Conservation (phyloP, 495 filamentous ascomycete genomes). For the Apodospora peruviana region DNA sequence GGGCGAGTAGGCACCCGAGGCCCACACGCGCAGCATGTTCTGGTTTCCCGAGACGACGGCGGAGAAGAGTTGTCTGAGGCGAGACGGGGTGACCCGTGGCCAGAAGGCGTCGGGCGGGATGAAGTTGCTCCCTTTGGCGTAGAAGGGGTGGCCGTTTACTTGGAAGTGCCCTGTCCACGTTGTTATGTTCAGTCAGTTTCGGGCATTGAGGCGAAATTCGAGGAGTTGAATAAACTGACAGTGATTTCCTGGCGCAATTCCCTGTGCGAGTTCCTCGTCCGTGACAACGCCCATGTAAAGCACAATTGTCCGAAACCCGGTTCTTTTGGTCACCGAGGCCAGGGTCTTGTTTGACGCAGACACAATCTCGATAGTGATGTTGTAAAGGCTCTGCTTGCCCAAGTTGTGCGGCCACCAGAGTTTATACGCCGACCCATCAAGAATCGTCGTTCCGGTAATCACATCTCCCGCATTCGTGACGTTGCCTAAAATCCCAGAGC, state of each 20-base stretch:
- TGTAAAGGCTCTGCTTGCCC: conserved; percentile 56
- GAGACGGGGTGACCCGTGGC: conserved; percentile 53
- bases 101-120: conserved; percentile 65
- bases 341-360: conserved; percentile 29
- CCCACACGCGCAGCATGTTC: conserved; percentile 69
- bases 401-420: conserved; percentile 62
- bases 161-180: conserved; percentile 60
- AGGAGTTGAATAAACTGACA: conserved; percentile 32
- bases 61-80: conserved; percentile 51
- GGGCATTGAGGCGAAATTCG: too few relatives aligned
- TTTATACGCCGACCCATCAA: conserved; percentile 42
- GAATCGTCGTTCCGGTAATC: conserved; percentile 45
- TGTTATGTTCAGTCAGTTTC: too few relatives aligned
- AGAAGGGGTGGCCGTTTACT: conserved; percentile 63
- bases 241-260: conserved; percentile 58
- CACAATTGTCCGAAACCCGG: conserved; percentile 64
- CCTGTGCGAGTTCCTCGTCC: conserved; percentile 48
- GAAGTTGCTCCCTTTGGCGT: conserved; percentile 62
- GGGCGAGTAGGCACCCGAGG: conserved; percentile 56
- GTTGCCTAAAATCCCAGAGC: conserved; percentile 37
- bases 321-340: conserved; percentile 48
- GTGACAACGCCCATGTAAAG: conserved; percentile 58
- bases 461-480: conserved; percentile 39
- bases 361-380: conserved; percentile 47
- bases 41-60: conserved; percentile 55